Base-by-base conservation (phyloP, 2,329 filamentous ascomycete genomes). In the Emmonsiellopsis sp. region DNA sequence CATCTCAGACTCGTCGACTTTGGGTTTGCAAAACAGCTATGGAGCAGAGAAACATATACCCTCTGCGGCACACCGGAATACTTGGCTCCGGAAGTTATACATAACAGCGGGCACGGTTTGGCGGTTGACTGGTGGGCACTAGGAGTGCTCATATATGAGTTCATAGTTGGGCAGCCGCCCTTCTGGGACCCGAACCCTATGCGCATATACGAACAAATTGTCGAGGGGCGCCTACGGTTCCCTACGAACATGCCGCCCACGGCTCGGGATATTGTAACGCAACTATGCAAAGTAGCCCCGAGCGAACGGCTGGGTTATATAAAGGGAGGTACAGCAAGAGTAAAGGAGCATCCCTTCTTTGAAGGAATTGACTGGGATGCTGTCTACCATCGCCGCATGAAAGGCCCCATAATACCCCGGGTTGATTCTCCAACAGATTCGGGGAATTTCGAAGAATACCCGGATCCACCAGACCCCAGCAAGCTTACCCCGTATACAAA, bases 71-170 rank as follows among this genome's bases (percentile, higher is more conserved):
- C 82, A 8, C 82, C 82, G 39, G 82, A 85, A 61, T 85, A 85
- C 64, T 76, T 85, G 17, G 82, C 82, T 3, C 82, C 82, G 17
- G 82, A 85, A 66, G 82, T 85, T 44, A 85, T 85, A 57, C 74
- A 81, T 55, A 85, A 84, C 65, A 83, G 69, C 67, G 79, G 82
- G 21, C 82, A 85, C 61, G 81, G 82, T 51, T 77, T 79, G 46
- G 82, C 82, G 37, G 82, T 85, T 40, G 82, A 85, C 67, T 85
- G 82, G 82, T 85, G 82, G 82, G 82, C 82, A 2, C 76, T 85
- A 55, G 82, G 82, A 31, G 84, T 85, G 57, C 69, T 85, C 34
- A 80, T 85, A 42, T 85, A 84, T 65, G 82, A 85, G 60, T 85
- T 85, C 62, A 70, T 85, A 17, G 81, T 85, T 49, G 82, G 82